phyloP scores from a whole-genome alignment of 306 rosid genomes.

The Senna tora region DNA sequence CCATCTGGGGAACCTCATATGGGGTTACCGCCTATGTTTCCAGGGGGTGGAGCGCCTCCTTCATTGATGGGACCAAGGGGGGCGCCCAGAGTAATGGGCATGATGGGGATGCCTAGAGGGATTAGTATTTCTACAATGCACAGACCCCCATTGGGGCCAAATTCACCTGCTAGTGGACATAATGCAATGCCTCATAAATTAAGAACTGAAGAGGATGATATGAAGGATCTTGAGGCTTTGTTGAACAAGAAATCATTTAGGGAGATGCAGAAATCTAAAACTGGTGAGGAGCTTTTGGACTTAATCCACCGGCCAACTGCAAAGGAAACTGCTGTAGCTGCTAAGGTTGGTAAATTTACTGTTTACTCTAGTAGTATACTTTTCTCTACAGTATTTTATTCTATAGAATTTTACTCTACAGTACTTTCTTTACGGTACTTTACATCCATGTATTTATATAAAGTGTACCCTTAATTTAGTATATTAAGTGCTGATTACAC shows the following conservation, averaged over 20 bases:
- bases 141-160: constrained; percentile 65
- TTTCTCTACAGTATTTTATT: too few species aligned
- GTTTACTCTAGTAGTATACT: constrained; percentile 7
- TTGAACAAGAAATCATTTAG: constrained; percentile 81
- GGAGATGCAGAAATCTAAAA: constrained; percentile 87
- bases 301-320: constrained; percentile 96
- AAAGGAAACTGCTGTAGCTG: constrained; percentile 91
- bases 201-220: constrained; percentile 76
- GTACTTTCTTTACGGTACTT: too few species aligned
- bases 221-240: constrained; percentile 90
- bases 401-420: too few species aligned
- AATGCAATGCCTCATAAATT: constrained; percentile 55
- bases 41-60: constrained; percentile 50
- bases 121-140: constrained; percentile 69
- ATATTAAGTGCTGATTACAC: neutral
- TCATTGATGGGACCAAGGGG: constrained; percentile 62
- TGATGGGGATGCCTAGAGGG: constrained; percentile 71
- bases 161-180: constrained; percentile 48
- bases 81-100: constrained; percentile 60
- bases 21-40: constrained; percentile 64
- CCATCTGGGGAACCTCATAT: constrained; percentile 65
- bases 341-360: constrained; percentile 64
- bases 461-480: neutral
- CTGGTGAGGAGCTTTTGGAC: constrained; percentile 96
- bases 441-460: too few species aligned